Percentiles rank a stretch among this genome's conserved stretches.
Evolutionary conservation across 2,329 filamentous ascomycete species (phyloP).

Genomic region (Claviceps sp.): DNA sequence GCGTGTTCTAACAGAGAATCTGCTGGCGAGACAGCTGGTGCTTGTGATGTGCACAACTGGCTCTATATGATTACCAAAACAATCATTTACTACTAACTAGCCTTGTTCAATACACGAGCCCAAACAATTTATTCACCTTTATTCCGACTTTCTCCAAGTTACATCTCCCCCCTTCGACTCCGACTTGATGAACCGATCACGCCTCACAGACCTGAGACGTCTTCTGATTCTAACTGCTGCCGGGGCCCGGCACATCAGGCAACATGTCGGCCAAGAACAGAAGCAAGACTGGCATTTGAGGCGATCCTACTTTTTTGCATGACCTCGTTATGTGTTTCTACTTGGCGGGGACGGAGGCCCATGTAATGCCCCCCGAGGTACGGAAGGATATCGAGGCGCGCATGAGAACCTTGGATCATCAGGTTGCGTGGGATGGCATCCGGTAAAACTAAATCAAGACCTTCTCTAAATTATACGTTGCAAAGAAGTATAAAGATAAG

Average conservation of each 20-base stretch:
- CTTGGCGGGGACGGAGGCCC: slow-evolving; percentile 13
- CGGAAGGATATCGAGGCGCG: slow-evolving; percentile 19
- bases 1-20: background rate
- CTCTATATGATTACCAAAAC: background rate
- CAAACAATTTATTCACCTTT: too few relatives aligned
- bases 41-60: background rate
- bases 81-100: background rate
- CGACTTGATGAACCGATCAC: background rate
- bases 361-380: slow-evolving; percentile 15
- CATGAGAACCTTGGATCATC: slow-evolving; percentile 19
- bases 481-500: too few relatives aligned
- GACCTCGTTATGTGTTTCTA: slow-evolving; percentile 22
- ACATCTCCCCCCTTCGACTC: background rate
- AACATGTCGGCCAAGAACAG: background rate
- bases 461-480: background rate
- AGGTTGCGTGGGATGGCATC: slow-evolving; percentile 30
- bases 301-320: slow-evolving; percentile 18
- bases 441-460: slow-evolving; percentile 20
- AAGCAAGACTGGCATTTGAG: background rate
- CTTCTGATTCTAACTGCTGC: too few relatives aligned
- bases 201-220: background rate
- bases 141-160: background rate
- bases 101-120: background rate
- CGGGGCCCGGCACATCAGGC: background rate
- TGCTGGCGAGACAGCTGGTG: background rate